Evolutionary conservation across 129 eudicot genomes (phyloP).

Genomic region (Solidago caesia): DNA sequence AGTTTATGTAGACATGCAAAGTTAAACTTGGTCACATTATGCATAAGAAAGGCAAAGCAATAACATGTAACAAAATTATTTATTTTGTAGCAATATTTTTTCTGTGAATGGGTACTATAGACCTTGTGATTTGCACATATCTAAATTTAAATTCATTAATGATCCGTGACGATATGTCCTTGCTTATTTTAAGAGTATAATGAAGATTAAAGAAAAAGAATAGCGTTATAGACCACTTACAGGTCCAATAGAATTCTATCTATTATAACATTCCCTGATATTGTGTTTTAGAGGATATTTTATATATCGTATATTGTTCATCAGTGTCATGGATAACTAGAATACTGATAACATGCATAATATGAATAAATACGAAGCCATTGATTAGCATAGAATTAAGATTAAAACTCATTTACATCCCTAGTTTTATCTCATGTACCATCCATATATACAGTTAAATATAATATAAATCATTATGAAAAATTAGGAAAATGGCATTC

Average conservation of each 20-base stretch:
- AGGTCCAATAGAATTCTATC: neutral
- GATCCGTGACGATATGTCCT: neutral
- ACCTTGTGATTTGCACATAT: slow-evolving; percentile 1
- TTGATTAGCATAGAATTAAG: too few species aligned
- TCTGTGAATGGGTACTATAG: too few species aligned
- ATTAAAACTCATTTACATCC: too few species aligned
- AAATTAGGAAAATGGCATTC: too few species aligned
- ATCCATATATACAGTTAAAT: too few species aligned
- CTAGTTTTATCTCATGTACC: too few species aligned
- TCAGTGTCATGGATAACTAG: neutral
- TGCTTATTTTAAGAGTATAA: neutral
- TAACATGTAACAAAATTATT: neutral
- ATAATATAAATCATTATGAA: too few species aligned
- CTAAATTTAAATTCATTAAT: neutral
- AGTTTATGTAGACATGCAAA: slow-evolving; percentile 10
- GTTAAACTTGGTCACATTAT: neutral
- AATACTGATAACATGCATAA: too few species aligned
- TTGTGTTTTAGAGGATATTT: neutral
- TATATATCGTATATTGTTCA: neutral
- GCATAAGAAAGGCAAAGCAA: slow-evolving; percentile 13
- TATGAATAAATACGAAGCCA: too few species aligned
- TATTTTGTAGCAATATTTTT: neutral
- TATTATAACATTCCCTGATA: neutral
- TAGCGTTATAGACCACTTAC: neutral
- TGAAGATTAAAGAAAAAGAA: neutral